Evolutionary conservation across 257 asterid genomes (phyloP), one percentile per base, ranked within the genome.

Genomic region (Echium plantagineum): DNA sequence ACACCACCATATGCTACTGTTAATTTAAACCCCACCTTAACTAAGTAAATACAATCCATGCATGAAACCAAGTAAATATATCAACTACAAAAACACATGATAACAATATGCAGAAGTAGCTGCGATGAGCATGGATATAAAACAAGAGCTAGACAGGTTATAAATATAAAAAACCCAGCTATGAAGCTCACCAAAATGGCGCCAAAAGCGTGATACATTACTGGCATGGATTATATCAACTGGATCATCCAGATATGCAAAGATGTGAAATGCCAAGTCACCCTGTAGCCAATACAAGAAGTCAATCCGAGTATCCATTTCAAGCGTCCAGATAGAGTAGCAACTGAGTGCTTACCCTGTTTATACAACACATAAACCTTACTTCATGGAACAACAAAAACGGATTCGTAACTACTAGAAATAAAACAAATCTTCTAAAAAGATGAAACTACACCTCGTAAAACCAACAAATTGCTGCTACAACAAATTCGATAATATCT

Each of bases 211-310:
- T 2, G 94, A 86, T 56, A 80, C 90, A 13, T 74, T 69, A 60
- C 83, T 68, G 24, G 83, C 81, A 48, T 81, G 87, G 60, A 77
- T 81, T 20, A 89, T 55, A 73, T 85, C 97, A 26, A 75, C 80
- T 7, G 89, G 91, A 68, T 89, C 97, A 68, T 70, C 79, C 72
- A 89, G 66, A 72, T 71, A 71, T 63, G 65, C 74, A 78, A 86
- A 62, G 68, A 86, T 73, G 64, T 71, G 52, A 22, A 71, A 6
- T 49, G 75, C 77, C 69, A 80, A 63, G 22, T 86, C 94, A 2
- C 60, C 48, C 68, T 71, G 86, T 21, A 82, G 81, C 70, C 66
- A 71, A 70, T 79, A 66, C 73, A 86, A 7, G 46, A 84, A 84
- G 65, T 86, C 80, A 31, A 78, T 51, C 54, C 63, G 21, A 61